These are phyloP conservation scores for Ophiostoma triangulosporum DNA, from an alignment of 2,329 filamentous ascomycete species.

Conservation along the genomic window DNA sequence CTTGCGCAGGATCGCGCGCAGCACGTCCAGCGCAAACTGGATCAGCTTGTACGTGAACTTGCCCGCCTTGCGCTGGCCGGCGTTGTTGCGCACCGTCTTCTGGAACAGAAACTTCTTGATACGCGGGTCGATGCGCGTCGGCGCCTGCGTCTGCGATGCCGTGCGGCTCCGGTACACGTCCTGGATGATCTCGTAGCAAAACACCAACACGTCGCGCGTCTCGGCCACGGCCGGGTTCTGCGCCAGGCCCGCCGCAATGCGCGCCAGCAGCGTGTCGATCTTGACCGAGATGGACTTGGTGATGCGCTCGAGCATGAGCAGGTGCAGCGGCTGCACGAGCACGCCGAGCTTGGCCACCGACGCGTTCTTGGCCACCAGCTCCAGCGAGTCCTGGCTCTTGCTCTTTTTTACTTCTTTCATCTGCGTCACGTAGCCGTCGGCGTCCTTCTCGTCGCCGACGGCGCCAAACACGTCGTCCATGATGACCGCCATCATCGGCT, in stretches of 20 bases:
- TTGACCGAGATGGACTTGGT: constrained; percentile 74
- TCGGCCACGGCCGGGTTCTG: constrained; percentile 62
- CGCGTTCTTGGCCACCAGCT: constrained; percentile 71
- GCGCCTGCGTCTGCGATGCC: constrained; percentile 8
- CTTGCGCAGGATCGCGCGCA: constrained; percentile 76
- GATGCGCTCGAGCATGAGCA: constrained; percentile 70
- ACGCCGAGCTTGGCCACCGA: constrained; percentile 61
- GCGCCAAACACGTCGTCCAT: constrained; percentile 97
- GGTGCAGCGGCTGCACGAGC: constrained; percentile 64
- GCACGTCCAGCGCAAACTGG: constrained; percentile 74
- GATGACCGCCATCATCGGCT: constrained; percentile 65
- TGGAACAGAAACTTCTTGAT: constrained; percentile 68
- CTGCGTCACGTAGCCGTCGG: constrained; percentile 83
- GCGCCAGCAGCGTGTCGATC: constrained; percentile 74
- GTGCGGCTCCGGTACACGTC: constrained; percentile 59
- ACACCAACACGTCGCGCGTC: constrained; percentile 72
- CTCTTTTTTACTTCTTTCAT: constrained; percentile 98
- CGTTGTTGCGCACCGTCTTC: constrained; percentile 61
- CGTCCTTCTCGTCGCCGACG: constrained; percentile 90
- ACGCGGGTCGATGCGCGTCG: constrained; percentile 35
- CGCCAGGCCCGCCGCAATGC: constrained; percentile 70
- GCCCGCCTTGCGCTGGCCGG: constrained; percentile 51
- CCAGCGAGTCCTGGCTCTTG: constrained; percentile 97
- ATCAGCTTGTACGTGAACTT: constrained; percentile 79
- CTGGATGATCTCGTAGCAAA: constrained; percentile 90